phyloP scores from a whole-genome alignment of 306 rosid genomes.

The Pyrus pyrifolia region DNA sequence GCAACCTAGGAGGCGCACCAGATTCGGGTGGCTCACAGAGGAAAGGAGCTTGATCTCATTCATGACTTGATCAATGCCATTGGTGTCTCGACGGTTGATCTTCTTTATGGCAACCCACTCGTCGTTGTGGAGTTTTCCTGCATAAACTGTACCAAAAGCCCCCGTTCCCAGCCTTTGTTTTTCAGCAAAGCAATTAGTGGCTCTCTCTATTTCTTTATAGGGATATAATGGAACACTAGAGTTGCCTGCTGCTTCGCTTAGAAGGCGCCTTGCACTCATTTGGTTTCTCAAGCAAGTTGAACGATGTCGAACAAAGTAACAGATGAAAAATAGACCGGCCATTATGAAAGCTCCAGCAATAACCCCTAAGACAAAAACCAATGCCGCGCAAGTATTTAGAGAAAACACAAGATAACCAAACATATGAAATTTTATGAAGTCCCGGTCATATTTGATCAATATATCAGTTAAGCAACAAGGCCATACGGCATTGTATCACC shows the following conservation, averaged over 20 bases:
- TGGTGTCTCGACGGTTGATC: slow-evolving; percentile 71
- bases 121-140: slow-evolving; percentile 69
- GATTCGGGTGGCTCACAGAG: slow-evolving; percentile 86
- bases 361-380: slow-evolving; percentile 36
- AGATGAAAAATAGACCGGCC: slow-evolving; percentile 40
- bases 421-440: background rate
- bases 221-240: slow-evolving; percentile 67
- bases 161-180: slow-evolving; percentile 83
- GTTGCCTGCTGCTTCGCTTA: slow-evolving; percentile 77
- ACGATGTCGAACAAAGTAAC: slow-evolving; percentile 58
- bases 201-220: slow-evolving; percentile 69
- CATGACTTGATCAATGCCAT: slow-evolving; percentile 83
- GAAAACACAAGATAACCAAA: background rate
- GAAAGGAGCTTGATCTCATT: slow-evolving; percentile 94
- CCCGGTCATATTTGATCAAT: background rate
- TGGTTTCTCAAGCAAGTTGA: slow-evolving; percentile 54
- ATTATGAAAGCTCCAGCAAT: slow-evolving; percentile 45
- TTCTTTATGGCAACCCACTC: slow-evolving; percentile 84
- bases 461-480: background rate
- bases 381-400: slow-evolving; percentile 5
- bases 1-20: slow-evolving; percentile 92
- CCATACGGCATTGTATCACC: background rate
- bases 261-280: slow-evolving; percentile 55
- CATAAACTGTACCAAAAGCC: slow-evolving; percentile 89
- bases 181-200: slow-evolving; percentile 73